Evolutionary conservation across 1,284 basidiomycete genomes (phyloP).

Genomic region (Violaceomyces palustris): DNA sequence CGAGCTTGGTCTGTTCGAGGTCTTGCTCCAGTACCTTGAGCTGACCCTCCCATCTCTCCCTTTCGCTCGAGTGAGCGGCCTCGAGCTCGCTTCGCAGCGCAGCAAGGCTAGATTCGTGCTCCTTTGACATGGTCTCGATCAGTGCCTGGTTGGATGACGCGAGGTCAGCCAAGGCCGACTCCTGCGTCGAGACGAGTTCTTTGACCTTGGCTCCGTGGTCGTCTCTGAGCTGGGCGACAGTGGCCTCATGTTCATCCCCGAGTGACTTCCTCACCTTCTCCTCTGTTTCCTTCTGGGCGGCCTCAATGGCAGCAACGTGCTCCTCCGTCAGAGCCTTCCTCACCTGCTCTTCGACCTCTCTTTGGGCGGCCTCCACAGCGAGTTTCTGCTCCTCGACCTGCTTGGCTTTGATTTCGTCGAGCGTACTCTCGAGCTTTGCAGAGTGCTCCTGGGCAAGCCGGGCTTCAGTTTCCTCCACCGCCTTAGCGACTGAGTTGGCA

Average conservation of each 20-base stretch:
- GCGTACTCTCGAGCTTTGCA: conserved; percentile 11
- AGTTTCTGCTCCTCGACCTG: conserved; percentile 10
- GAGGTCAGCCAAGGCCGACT: neutral
- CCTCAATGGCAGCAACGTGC: conserved; percentile 10
- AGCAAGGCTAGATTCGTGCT: neutral
- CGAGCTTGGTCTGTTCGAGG: conserved; percentile 19
- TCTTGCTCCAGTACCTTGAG: conserved; percentile 17
- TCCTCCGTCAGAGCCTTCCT: conserved; percentile 9
- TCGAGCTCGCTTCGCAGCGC: neutral
- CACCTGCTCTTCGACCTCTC: conserved; percentile 14
- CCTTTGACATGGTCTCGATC: conserved; percentile 3
- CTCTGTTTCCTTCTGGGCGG: conserved; percentile 6
- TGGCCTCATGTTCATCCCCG: conserved; percentile 15
- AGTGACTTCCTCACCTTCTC: too few species aligned
- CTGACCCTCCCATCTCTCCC: conserved; percentile 7
- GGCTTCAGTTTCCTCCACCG: conserved; percentile 9
- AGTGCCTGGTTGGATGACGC: neutral
- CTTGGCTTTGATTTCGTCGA: conserved; percentile 10
- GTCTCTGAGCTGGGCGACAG: conserved; percentile 7
- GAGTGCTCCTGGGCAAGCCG: conserved; percentile 15
- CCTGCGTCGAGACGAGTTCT: neutral
- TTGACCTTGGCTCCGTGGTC: conserved; percentile 11
- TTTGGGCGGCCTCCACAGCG: conserved; percentile 10
- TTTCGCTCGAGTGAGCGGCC: too few species aligned
- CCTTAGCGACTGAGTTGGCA: conserved; percentile 8